Percentiles rank a stretch among this genome's conserved stretches.
phyloP scores from a whole-genome alignment of 2,329 filamentous ascomycete genomes.

The Coniochaeta sp. region DNA sequence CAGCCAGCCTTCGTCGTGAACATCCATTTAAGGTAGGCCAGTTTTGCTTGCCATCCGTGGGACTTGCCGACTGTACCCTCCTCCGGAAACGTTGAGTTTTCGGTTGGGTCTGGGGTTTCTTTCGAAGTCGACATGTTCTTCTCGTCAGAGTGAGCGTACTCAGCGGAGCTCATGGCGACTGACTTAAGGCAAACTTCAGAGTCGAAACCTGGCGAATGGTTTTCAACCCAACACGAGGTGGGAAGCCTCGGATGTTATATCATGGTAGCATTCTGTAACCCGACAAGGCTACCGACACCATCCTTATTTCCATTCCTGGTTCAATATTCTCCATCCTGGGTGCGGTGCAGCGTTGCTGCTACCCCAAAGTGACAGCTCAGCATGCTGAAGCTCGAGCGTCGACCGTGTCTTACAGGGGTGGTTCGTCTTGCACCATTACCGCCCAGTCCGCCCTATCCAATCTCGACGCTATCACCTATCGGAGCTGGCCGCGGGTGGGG shows the following conservation, averaged over 20 bases:
- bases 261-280: neutral
- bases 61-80: neutral
- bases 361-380: neutral
- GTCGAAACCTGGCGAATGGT: neutral
- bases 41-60: neutral
- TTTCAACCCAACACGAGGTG: neutral
- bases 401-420: neutral
- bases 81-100: neutral
- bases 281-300: neutral
- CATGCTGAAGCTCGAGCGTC: neutral
- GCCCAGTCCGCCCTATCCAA: neutral
- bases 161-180: neutral
- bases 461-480: neutral
- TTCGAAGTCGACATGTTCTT: neutral
- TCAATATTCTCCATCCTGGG: neutral
- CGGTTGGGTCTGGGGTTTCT: neutral
- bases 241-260: neutral
- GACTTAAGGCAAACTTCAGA: neutral
- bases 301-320: neutral
- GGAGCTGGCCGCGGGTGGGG: neutral
- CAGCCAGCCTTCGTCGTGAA: conserved; percentile 27
- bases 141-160: neutral
- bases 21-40: conserved; percentile 19
- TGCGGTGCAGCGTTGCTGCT: neutral
- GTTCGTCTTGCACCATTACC: neutral